These are phyloP conservation scores for Scenedesmus sp. DNA, from an alignment of 163 green algal genomes.

Conservation along the genomic window DNA sequence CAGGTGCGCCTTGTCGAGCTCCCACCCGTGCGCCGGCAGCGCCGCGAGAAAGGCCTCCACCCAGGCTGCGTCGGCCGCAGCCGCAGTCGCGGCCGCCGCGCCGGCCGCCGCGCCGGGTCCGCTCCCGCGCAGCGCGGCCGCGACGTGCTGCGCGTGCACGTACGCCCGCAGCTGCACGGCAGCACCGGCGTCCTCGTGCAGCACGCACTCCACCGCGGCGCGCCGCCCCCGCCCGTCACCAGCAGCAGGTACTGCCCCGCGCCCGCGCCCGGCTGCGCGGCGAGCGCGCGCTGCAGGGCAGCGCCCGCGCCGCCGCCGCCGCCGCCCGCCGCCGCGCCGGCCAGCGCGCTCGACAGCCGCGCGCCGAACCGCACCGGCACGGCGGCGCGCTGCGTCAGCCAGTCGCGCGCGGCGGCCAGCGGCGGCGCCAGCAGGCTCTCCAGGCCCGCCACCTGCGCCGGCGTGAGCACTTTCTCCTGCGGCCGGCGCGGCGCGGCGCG, in stretches of 20 bases:
- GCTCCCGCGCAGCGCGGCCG: no score
- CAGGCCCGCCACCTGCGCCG: constrained; percentile 7
- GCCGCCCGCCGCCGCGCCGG: background rate
- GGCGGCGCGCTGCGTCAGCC: background rate
- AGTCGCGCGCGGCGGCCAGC: background rate
- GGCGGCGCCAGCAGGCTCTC: constrained; percentile 36
- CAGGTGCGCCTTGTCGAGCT: constrained; percentile 36
- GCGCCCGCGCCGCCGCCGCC: background rate
- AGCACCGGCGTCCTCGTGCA: background rate
- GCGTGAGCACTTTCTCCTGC: constrained; percentile 39
- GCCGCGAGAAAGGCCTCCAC: constrained; percentile 16
- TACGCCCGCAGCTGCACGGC: no score
- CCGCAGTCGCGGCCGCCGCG: background rate
- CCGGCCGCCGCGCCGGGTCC: no score
- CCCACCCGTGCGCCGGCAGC: constrained; percentile 33
- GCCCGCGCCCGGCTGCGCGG: constrained; percentile 4
- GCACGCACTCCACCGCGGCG: constrained; percentile 18
- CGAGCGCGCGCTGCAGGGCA: constrained; percentile 1
- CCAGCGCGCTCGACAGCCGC: background rate
- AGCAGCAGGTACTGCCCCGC: constrained; percentile 12
- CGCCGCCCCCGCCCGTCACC: background rate
- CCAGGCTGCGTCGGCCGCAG: background rate
- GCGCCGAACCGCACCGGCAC: no score
- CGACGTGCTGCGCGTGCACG: background rate
- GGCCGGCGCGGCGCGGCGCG: background rate